Base-by-base conservation (phyloP, 768 basidiomycete species). In the Pleurotus salmoneostramineus region DNA sequence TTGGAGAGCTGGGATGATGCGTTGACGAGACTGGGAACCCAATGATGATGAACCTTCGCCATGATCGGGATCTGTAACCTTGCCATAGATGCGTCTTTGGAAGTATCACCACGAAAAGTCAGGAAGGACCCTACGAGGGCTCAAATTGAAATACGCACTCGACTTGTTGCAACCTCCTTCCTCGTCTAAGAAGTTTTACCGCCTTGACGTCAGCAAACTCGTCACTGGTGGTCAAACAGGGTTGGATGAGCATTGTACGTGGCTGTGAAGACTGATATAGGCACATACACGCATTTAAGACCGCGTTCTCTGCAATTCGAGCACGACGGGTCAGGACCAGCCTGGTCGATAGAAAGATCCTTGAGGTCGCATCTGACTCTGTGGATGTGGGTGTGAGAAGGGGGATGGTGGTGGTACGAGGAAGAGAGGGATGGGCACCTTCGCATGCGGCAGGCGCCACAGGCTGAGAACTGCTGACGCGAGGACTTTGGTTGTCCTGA, bases 301-400 rank as follows among this genome's bases (percentile, higher is more conserved):
- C 85, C 87, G 45, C 95, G 88, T 69, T 95, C 92, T 64, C 78
- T 85, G 72, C 95, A 97, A 69, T 96, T 96, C 6, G 92, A 90
- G 71, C 95, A 97, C 6, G 84, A 79, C 1, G 81, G 76, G 63
- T 71, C 71, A 46, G 72, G 69, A 15, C 76, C 76, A 6, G 77
- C 68, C n/a, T 77, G 69, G 47, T 80, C 72, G 42, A 83, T 72
- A 54, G 83, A 80, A 44, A 88, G 77, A 71, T 95, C 92, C 69
- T 96, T 95, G 57, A 96, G 82, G 77, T 96, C 94, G 68, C 94
- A 97, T 56, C 92, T 91, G 17, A 97, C 95, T 68, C 92, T 94
- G 40, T 10, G n/a, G 21, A 65, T 31, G 48, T 14, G 54, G n/a
- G 43, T 50, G 58, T 58, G 58, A 37, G 59, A 60, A 33, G 44